Base-by-base conservation (phyloP, 2,329 filamentous ascomycete genomes). In the Cladosporium oxysporum region DNA sequence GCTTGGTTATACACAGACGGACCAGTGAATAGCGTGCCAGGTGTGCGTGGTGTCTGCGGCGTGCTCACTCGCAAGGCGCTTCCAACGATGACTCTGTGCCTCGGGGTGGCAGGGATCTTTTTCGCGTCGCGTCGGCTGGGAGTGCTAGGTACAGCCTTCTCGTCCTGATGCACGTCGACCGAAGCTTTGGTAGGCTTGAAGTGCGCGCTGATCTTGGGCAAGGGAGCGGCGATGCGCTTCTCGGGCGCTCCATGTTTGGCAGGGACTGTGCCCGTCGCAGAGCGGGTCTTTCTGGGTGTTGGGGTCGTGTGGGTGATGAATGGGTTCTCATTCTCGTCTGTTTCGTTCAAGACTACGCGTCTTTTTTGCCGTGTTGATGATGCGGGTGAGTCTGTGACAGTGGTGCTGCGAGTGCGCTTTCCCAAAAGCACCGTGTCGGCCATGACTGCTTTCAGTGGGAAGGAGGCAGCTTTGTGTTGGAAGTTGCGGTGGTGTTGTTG, bases 1-100 rank as follows among this genome's bases (percentile, higher is more conserved):
- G 93, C 95, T 67, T 89, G 85, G 69, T 95, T 92, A 78, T 97
- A 98, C 44, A 97, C 84, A 0, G 92, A 95, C 63, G 89, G 87
- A 26, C 85, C 81, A 12, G 87, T 82, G 28, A 85, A 81, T 14
- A 87, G 82, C 63, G 80, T 80, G 31, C 87, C 85, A 14, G 91
- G 90, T 7, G 91, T 91, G 37, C 85, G 81, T 12, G 90, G 90
- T 14, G 92, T 91, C 70, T 90, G 88, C 23, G 91, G 91, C 50
- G 92, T 96, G 28, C 37, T 35, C 71, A 62, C 49, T 33, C 37
- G 33, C n/a, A 55, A n/a, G 21, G 50, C 58, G 28, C 64, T 55
- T 49, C 58, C 64, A 23, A 62, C 35, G 18, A 66, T 66, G 66
- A 97, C 89, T 65, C 91, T 88, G 77, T 96, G 93, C 66, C 91